Conservation (phyloP, 306 rosid genomes). For the Elaeagnus macrophylla region DNA sequence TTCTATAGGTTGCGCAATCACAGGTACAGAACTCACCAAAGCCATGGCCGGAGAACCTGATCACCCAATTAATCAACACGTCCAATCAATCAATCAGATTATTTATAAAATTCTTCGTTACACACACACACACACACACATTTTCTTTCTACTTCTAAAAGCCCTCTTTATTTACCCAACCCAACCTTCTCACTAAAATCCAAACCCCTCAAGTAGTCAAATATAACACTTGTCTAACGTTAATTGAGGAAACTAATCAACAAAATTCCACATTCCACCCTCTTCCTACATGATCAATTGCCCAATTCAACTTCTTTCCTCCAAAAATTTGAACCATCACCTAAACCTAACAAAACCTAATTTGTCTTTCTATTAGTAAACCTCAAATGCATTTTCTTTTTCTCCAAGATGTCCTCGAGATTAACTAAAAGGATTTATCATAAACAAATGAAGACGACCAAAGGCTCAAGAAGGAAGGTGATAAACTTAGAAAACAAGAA, state of each 20-base stretch:
- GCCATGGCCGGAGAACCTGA: conserved; percentile 29
- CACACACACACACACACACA: not conserved
- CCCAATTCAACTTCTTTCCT: not conserved
- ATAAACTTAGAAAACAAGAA: not conserved
- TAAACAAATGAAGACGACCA: not conserved
- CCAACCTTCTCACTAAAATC: too few species aligned
- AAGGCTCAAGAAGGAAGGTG: not conserved
- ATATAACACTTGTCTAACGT: not conserved
- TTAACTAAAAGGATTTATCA: not conserved
- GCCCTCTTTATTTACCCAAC: too few species aligned
- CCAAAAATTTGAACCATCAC: conserved; percentile 7
- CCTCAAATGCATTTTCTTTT: too few species aligned
- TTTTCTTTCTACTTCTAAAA: too few species aligned
- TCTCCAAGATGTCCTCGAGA: too few species aligned
- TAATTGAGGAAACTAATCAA: not conserved
- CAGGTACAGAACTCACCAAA: conserved; percentile 40
- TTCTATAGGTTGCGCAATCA: conserved; percentile 23
- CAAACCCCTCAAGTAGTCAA: too few species aligned
- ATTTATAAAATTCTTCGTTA: conserved; percentile 1
- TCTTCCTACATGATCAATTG: not conserved
- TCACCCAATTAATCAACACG: too few species aligned
- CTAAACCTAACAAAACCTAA: too few species aligned
- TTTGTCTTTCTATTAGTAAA: too few species aligned
- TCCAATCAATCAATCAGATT: not conserved
- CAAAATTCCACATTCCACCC: not conserved